phyloP scores from a whole-genome alignment of 2,329 filamentous ascomycete species.

The Blumeria graminis region DNA sequence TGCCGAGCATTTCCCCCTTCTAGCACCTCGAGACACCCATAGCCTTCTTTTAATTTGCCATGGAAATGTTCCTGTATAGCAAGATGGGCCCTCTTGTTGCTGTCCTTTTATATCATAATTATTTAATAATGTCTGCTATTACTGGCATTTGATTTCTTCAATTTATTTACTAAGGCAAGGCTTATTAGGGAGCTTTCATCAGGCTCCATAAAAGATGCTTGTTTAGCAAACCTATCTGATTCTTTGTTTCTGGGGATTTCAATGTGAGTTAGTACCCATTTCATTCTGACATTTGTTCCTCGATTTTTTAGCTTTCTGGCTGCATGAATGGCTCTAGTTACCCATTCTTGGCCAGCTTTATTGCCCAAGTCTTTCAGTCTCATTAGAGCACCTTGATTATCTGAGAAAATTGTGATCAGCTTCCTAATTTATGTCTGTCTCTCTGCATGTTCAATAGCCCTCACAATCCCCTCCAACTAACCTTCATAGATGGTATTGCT shows the following conservation, averaged over 20 bases:
- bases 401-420: neutral
- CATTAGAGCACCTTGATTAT: neutral
- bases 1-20: neutral
- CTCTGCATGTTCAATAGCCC: neutral
- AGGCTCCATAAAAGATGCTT: neutral
- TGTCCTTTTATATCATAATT: no score
- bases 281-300: neutral
- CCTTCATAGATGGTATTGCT: neutral
- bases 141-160: neutral
- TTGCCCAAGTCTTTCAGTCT: neutral
- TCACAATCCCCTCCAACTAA: neutral
- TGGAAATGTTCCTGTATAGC: slow-evolving; percentile 33
- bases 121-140: neutral
- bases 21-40: neutral
- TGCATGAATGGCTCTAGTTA: neutral
- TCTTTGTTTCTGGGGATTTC: neutral
- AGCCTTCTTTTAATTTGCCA: slow-evolving; percentile 13
- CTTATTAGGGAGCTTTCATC: neutral
- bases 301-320: neutral
- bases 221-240: no score
- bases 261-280: neutral
- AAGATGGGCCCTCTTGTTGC: slow-evolving; percentile 11
- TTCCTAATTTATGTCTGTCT: neutral
- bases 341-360: neutral
- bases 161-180: neutral